Evolutionary conservation across 257 asterid species (phyloP).

Genomic region (Coffea canephora): DNA sequence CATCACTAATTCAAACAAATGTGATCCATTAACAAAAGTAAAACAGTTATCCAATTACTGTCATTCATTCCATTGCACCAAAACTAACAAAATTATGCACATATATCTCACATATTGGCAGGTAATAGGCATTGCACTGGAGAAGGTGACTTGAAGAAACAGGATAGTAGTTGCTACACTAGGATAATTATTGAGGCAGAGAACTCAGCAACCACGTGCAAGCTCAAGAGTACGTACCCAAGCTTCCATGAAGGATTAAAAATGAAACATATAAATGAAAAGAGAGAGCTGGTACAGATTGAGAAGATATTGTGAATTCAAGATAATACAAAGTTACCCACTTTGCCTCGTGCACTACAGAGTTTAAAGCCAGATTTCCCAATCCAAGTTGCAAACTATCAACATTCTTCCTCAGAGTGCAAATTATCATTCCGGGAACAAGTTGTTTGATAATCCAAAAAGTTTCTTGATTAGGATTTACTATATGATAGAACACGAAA

Average conservation of each 20-base stretch:
- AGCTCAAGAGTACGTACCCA: not conserved
- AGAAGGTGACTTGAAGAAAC: not conserved
- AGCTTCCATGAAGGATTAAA: not conserved
- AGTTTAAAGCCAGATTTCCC: constrained; percentile 1
- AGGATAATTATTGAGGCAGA: not conserved
- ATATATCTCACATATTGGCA: not conserved
- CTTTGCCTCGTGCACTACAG: not conserved
- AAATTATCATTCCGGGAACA: not conserved
- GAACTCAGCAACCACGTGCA: not conserved
- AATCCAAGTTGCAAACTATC: too few relatives aligned
- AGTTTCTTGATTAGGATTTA: not conserved
- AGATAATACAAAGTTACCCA: not conserved
- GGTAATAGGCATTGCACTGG: not conserved
- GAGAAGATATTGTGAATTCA: not conserved
- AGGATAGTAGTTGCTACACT: not conserved
- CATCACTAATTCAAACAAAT: not conserved
- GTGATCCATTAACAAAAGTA: not conserved
- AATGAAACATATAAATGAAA: too few relatives aligned
- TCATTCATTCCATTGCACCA: not conserved
- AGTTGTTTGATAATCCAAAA: not conserved
- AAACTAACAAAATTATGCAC: not conserved
- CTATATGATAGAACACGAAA: not conserved
- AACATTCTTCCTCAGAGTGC: not conserved
- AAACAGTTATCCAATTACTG: not conserved
- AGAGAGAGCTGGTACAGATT: not conserved